These are phyloP conservation scores for Leccinum disarticulatum DNA, from an alignment of 768 basidiomycete species.

Conservation along the genomic window DNA sequence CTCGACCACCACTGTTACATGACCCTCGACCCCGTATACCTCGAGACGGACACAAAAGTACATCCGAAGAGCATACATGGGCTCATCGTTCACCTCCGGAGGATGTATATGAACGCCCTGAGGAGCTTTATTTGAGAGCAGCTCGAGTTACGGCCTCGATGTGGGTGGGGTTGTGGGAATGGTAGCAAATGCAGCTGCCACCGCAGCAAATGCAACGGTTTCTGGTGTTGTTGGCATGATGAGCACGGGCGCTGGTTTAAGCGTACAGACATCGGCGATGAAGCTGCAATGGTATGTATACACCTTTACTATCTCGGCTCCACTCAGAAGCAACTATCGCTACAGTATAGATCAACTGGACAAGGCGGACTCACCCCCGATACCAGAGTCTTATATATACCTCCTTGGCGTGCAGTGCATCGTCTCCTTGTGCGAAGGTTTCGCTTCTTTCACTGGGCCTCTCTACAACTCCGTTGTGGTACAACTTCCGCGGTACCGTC, in stretches of 20 bases:
- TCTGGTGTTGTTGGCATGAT: conserved; percentile 88
- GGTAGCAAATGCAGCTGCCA: conserved; percentile 79
- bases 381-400: conserved; percentile 93
- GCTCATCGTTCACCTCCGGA: conserved; percentile 89
- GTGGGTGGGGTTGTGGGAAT: conserved; percentile 74
- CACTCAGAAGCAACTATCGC: not conserved
- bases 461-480: conserved; percentile 73
- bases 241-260: conserved; percentile 65
- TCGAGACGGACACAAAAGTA: conserved; percentile 36
- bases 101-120: conserved; percentile 88
- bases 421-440: conserved; percentile 82
- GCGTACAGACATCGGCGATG: conserved; percentile 73
- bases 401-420: conserved; percentile 89
- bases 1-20: conserved; percentile 14
- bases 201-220: conserved; percentile 78
- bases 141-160: conserved; percentile 52
- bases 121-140: conserved; percentile 66
- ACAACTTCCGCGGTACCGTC: conserved; percentile 61
- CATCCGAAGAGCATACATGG: conserved; percentile 79
- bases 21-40: conserved; percentile 27
- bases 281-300: conserved; percentile 82
- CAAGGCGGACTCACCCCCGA: conserved; percentile 91
- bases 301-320: not conserved
- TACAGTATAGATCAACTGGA: conserved; percentile 95
- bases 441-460: conserved; percentile 70